Evolutionary conservation across 148 eudicot species (phyloP), one percentile per base, ranked within the genome.

Genomic region (Amaranthus hypochondriacus): DNA sequence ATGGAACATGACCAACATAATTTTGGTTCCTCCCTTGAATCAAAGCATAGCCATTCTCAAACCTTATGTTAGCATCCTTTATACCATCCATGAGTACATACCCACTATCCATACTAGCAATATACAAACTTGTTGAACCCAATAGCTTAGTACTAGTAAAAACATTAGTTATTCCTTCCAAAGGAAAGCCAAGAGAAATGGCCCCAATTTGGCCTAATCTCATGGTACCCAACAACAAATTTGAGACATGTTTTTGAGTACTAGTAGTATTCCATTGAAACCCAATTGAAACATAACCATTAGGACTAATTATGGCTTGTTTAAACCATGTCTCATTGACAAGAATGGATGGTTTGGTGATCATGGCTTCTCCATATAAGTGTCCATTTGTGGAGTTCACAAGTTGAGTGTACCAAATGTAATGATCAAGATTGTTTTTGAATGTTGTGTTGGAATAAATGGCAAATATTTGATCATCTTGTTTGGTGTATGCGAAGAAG

Each of bases 171-270:
- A 89, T 18, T 12, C 65, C 71, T 69, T 78, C 51, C 7, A 77
- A 58, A 4, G 83, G 47, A 70, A 81, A 88, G 74, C 90, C 95
- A 50, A 92, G 28, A 44, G 97, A 88, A 6, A 89, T 43, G 1
- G 55, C 85, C 56, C 88, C 88, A 9, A 6, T 73, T 57, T 65
- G 61, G 50, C 75, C 77, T 75, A 86, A 14, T 46, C 68, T 67
- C 28, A 77, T 83, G 3, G 83, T 80, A 60, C 79, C 85, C 9
- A 80, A 57, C 52, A 89, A 62, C 2, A 82, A 48, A 59, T 21
- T 68, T 4, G 66, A 70, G 59, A 68, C 77, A 0, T 42, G 62
- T 14, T 42, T 48, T 10, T 57, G 56, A n/a, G 49, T 65, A 15
- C 58, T 52, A 13, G 62, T 67, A 48, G 62, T 67, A 48, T 43